phyloP scores from a whole-genome alignment of 768 basidiomycete genomes.

The Hericium coralloides region DNA sequence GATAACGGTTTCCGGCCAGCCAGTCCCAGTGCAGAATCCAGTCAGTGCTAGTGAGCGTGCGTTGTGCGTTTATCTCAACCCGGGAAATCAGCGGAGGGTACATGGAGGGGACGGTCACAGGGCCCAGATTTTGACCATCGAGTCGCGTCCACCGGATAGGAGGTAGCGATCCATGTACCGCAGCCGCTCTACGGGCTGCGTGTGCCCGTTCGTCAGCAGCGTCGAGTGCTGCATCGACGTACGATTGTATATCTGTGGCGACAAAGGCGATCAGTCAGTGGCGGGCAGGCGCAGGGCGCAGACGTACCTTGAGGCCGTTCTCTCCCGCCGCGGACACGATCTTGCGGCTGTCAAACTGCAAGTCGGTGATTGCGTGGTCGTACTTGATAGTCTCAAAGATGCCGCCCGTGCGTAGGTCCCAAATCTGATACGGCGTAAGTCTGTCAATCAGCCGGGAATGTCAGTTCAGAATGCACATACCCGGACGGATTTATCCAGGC shows the following conservation, averaged over 20 bases:
- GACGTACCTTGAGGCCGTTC: slow-evolving; percentile 77
- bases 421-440: slow-evolving; percentile 48
- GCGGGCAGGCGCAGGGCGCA: neutral
- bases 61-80: neutral
- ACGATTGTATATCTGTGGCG: slow-evolving; percentile 79
- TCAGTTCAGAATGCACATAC: slow-evolving; percentile 27
- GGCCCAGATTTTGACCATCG: slow-evolving; percentile 88
- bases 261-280: neutral
- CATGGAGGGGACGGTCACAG: slow-evolving; percentile 42
- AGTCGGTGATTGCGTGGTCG: slow-evolving; percentile 80
- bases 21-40: neutral
- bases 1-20: neutral
- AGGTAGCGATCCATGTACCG: slow-evolving; percentile 97
- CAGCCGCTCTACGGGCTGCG: slow-evolving; percentile 74
- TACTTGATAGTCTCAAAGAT: slow-evolving; percentile 85
- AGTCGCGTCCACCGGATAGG: slow-evolving; percentile 83
- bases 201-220: slow-evolving; percentile 88
- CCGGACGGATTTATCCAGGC: slow-evolving; percentile 86
- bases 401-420: slow-evolving; percentile 90
- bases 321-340: slow-evolving; percentile 89
- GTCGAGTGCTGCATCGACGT: slow-evolving; percentile 85
- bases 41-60: neutral
- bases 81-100: neutral
- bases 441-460: neutral
- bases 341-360: slow-evolving; percentile 95